A percentile compares a stretch with the other conserved stretches of the same genome.
Conservation (phyloP, 2,329 filamentous ascomycete genomes). For the Lasiodiplodia sp. region DNA sequence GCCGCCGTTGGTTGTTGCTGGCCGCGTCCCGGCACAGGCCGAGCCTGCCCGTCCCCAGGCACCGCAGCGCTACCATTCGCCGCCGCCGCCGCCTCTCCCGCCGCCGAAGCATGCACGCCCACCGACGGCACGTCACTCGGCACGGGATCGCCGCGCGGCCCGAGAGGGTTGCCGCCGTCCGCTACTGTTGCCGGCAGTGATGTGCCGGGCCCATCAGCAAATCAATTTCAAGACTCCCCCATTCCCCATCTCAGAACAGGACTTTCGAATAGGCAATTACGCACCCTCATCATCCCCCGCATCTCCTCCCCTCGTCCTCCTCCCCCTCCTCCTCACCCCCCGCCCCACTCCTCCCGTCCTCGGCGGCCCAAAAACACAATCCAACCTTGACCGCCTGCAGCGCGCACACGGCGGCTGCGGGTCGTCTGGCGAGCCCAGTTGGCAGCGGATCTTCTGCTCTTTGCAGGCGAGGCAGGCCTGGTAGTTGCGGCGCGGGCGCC, state of each 20-base stretch:
- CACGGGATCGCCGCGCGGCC: not conserved
- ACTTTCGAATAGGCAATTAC: not conserved
- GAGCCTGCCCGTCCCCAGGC: not conserved
- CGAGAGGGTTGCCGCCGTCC: not conserved
- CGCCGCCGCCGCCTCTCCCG: not conserved
- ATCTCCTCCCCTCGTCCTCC: not conserved
- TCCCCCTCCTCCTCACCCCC: not conserved
- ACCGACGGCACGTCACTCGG: not conserved
- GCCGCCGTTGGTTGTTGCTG: not conserved
- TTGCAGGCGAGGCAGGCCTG: conserved; percentile 21
- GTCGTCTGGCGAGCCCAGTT: conserved; percentile 15
- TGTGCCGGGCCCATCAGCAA: too few relatives aligned
- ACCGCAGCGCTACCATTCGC: not conserved
- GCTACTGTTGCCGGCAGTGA: too few relatives aligned
- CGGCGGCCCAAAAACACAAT: conserved; percentile 12
- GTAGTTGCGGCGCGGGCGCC: conserved; percentile 6
- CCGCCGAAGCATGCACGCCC: conserved; percentile 3
- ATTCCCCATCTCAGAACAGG: too few relatives aligned
- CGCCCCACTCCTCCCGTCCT: not conserved
- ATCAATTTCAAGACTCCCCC: not conserved
- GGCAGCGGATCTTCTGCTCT: conserved; percentile 21
- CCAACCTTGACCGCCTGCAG: not conserved
- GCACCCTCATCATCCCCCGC: not conserved
- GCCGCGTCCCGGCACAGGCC: not conserved
- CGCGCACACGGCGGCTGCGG: conserved; percentile 19